phyloP scores from a whole-genome alignment of 23 red algal species.

The Agarophyton chilense region DNA sequence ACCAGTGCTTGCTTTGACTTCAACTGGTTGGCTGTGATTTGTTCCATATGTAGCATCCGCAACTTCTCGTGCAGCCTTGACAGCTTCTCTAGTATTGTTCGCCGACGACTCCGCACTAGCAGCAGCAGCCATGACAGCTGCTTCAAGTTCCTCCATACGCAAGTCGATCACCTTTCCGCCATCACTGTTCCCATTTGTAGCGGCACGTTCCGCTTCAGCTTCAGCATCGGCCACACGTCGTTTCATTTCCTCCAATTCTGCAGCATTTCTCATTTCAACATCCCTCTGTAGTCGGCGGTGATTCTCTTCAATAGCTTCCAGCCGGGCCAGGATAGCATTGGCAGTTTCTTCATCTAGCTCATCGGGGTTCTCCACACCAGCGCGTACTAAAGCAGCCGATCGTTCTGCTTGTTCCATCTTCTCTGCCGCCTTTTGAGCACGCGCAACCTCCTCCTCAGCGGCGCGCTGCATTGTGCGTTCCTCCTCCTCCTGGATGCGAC shows the following conservation, averaged over 20 bases:
- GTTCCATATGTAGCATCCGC: conserved; percentile 67
- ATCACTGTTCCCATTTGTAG: conserved; percentile 1
- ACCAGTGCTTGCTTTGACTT: conserved; percentile 57
- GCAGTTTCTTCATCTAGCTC: conserved; percentile 77
- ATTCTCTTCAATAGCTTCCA: conserved; percentile 78
- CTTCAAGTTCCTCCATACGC: conserved; percentile 79
- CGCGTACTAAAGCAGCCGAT: conserved; percentile 21
- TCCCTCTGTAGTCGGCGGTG: conserved; percentile 51
- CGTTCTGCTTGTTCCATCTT: conserved; percentile 44
- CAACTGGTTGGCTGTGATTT: conserved; percentile 58
- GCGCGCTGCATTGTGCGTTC: conserved; percentile 16
- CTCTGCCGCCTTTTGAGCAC: conserved; percentile 35
- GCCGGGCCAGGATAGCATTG: conserved; percentile 62
- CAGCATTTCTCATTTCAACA: conserved; percentile 62
- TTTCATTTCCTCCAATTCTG: conserved; percentile 73
- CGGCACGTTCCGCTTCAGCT: conserved; percentile 63
- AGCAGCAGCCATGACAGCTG: conserved; percentile 70
- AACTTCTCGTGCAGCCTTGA: conserved; percentile 70
- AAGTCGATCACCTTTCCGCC: conserved; percentile 58
- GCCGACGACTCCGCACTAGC: conserved; percentile 73
- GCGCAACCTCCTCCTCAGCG: conserved; percentile 28
- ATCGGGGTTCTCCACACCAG: conserved; percentile 63
- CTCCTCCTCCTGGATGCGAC: conserved; percentile 13
- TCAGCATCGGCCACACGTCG: conserved; percentile 64
- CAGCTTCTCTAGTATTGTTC: conserved; percentile 60